Base-by-base conservation (phyloP, 331 rosid species). In the Telfairia occidentalis region DNA sequence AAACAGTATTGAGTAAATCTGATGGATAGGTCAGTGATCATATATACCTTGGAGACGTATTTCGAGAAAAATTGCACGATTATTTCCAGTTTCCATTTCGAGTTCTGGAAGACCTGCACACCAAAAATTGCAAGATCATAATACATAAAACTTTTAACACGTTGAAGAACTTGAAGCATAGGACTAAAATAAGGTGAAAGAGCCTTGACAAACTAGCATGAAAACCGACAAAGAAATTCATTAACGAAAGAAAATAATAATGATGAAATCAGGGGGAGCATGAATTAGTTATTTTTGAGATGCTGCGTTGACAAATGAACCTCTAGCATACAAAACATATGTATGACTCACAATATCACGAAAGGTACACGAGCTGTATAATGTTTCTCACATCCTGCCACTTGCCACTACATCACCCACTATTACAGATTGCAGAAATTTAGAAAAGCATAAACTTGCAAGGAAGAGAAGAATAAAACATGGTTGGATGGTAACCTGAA, bases 81-180 rank as follows among this genome's bases (percentile, higher is more conserved):
- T 67, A 91, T 76, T 83, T 89, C 96, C 83, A 89, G 89, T 88
- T 91, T 94, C 91, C 92, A 91, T 80, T 87, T 89, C 23, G 97
- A 88, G 74, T 91, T 96, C 75, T 58, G 61, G 66, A 82, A 86
- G 69, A 77, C 86, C 90, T 86, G 88, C 77, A 64, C 65, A 58
- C 30, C 3, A 66, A 24, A 40, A 11, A 10, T 40, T 66, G 21
- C 73, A 66, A 40, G 9, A 38, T 66, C 53, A 32, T 30, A 23
- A 11, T 16, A 61, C n/a, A 12, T 6, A 59, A 0, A 0, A n/a
- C 52, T 46, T 46, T 21, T 37, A 66, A 66, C 73, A 42, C 5
- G 21, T 40, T 66, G 37, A 67, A 73, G 63, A 77, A 58, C 18
- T 48, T 18, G 69, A 42, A 6, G 16, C 21, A 43, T 26, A 8